These are phyloP conservation scores for Myriosclerotinia scirpicola DNA, from an alignment of 2,329 filamentous ascomycete species.

Conservation along the genomic window DNA sequence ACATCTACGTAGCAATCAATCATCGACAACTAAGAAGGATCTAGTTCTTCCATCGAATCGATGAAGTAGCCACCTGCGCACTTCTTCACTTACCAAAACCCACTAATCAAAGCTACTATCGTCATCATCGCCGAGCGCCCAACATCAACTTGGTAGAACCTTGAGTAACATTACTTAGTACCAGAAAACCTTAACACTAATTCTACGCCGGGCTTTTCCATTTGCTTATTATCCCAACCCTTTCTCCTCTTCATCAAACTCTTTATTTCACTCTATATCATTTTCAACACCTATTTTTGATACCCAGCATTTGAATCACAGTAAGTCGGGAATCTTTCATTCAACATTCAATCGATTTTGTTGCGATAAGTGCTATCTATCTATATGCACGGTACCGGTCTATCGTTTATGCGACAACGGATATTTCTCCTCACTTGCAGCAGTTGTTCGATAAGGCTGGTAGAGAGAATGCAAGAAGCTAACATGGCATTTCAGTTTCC, in stretches of 20 bases:
- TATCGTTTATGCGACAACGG: not conserved
- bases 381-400: not conserved
- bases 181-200: not conserved
- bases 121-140: not conserved
- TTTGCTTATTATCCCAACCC: not conserved
- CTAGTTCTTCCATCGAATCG: not conserved
- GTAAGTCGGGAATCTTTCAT: not conserved
- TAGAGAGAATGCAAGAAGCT: slow-evolving; percentile 2
- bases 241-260: not conserved
- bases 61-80: not conserved
- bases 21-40: too few species aligned
- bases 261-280: too few species aligned
- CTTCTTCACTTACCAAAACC: not conserved
- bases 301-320: slow-evolving; percentile 2
- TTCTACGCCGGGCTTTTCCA: not conserved
- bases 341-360: not conserved
- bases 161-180: not conserved
- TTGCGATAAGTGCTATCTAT: not conserved
- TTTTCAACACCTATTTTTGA: not conserved
- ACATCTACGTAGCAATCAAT: too few species aligned
- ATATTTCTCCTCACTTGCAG: not conserved
- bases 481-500: slow-evolving; percentile 6
- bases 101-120: not conserved
- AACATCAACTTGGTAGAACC: not conserved
- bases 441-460: not conserved